Evolutionary conservation across 768 basidiomycete genomes (phyloP).

Genomic region (Tricholoma terreum): DNA sequence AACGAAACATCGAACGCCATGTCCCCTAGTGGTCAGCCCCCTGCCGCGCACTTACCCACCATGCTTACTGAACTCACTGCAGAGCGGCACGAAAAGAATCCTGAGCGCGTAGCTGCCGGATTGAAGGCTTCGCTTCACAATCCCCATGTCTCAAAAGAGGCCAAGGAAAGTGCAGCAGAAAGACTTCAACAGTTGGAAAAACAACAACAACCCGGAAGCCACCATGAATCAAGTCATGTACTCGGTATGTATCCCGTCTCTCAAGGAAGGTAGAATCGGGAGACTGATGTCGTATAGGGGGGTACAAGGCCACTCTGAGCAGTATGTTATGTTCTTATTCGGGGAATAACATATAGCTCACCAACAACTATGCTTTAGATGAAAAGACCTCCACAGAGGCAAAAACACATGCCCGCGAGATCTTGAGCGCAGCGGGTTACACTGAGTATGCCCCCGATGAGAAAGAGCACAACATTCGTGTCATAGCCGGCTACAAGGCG

Average conservation of each 20-base stretch:
- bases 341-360: neutral
- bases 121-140: slow-evolving; percentile 54
- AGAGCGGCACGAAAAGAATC: slow-evolving; percentile 31
- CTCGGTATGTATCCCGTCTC: slow-evolving; percentile 5
- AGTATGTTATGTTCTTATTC: slow-evolving; percentile 26
- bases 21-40: slow-evolving; percentile 8
- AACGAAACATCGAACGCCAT: neutral
- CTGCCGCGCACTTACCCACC: too few species aligned
- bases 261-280: neutral
- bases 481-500: slow-evolving; percentile 7
- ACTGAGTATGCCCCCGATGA: neutral
- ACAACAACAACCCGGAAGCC: neutral
- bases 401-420: slow-evolving; percentile 52
- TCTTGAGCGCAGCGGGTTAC: slow-evolving; percentile 36
- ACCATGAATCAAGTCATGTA: slow-evolving; percentile 9
- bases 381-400: slow-evolving; percentile 44
- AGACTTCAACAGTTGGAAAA: slow-evolving; percentile 32
- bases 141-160: slow-evolving; percentile 51
- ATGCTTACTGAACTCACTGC: neutral
- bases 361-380: slow-evolving; percentile 26
- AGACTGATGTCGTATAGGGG: slow-evolving; percentile 26
- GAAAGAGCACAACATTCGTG: neutral
- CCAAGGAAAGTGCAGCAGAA: slow-evolving; percentile 44
- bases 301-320: slow-evolving; percentile 48
- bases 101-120: slow-evolving; percentile 50